Base-by-base conservation (phyloP, 352 stramenopile genomes). In the Pythium sukuiense region DNA sequence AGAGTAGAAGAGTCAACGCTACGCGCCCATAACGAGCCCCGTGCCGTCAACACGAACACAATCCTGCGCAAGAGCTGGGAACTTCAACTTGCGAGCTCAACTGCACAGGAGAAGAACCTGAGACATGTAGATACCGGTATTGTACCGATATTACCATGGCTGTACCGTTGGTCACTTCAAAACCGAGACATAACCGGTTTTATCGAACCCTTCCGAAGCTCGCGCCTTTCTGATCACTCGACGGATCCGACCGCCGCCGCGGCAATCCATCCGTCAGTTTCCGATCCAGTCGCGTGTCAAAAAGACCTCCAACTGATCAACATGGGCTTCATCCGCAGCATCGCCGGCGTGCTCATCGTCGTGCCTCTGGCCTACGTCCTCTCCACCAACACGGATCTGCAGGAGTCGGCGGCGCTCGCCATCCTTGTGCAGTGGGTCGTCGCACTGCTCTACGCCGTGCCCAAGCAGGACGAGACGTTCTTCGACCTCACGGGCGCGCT, bases 401-500 rank as follows among this genome's bases (percentile, higher is more conserved):
- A 87, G 59, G 67, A 78, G 26, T 89, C 87, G 50, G 82, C 77
- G 2, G 67, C 53, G 14, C 67, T 88, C 30, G 74, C 77, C 24
- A 70, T 93, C 66, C 77, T 73, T 13, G 69, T 89, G 37, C 84
- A 92, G 41, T 90, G 83, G 83, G 50, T 89, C 46, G 83, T 78
- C 9, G 79, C 76, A n/a, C 41, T 92, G 32, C 63, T 82, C 33
- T 82, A 92, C 69, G 81, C 80, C 18, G 72, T 93, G 30, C 85
- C 85, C 29, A 78, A 77, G 41, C 72, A 91, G 39, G 80, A 86
- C 59, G 88, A 96, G 67, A 85, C 73, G 18, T 91, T 86, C 65
- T 95, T 93, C 66, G 88, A 96, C 67, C 70, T 95, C 54, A 94
- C 85, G 18, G 88, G 88, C 49, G 82, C 87, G n/a, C 57, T 76